Evolutionary conservation across 1,284 basidiomycete genomes (phyloP).

Genomic region (Irpex rosettiformis): DNA sequence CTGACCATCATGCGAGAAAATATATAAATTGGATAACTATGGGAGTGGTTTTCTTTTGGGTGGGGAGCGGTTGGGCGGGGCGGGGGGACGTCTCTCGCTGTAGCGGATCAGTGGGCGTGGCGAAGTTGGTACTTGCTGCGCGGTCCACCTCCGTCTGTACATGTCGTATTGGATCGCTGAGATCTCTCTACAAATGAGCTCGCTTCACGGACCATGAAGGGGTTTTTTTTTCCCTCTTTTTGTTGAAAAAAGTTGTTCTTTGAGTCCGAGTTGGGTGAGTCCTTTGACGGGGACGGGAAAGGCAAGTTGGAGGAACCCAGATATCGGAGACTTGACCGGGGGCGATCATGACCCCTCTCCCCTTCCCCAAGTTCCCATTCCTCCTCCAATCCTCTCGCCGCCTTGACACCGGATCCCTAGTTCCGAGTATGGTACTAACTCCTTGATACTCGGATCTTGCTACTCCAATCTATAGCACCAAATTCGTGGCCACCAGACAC

Average conservation of each 20-base stretch:
- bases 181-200: not conserved
- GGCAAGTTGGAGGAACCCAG: constrained; percentile 16
- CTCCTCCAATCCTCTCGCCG: not conserved
- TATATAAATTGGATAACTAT: not conserved
- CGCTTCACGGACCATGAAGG: not conserved
- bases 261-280: not conserved
- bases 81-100: not conserved
- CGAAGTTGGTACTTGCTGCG: constrained; percentile 2
- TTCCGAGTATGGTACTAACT: constrained; percentile 11
- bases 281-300: constrained; percentile 13
- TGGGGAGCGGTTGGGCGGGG: too few species aligned
- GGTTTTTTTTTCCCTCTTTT: too few species aligned
- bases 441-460: constrained; percentile 12
- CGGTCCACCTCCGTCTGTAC: not conserved
- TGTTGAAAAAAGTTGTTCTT: not conserved
- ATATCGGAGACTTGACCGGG: constrained; percentile 6
- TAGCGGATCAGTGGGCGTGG: constrained; percentile 4
- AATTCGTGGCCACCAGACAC: not conserved
- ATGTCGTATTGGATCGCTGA: too few species aligned
- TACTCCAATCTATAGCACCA: constrained; percentile 8
- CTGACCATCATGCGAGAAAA: not conserved
- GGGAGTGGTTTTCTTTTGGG: not conserved
- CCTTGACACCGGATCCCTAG: constrained; percentile 13
- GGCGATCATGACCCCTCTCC: not conserved
- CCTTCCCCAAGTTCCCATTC: not conserved